These are phyloP conservation scores for Tubosaeta sp. DNA, from an alignment of 768 basidiomycete species.

Conservation along the genomic window DNA sequence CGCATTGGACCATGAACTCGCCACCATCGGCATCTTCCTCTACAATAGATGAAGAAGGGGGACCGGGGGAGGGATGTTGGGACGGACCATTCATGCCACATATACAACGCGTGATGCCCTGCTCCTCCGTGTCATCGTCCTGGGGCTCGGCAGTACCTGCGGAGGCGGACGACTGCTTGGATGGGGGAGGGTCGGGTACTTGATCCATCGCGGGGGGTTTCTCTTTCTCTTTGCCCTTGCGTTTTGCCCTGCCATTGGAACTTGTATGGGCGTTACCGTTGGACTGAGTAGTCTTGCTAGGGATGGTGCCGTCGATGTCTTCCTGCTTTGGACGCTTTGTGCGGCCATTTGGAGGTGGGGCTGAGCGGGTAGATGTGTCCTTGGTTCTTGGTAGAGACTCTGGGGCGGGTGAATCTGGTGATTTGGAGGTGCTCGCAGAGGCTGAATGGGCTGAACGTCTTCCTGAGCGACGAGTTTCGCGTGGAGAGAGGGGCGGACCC, in stretches of 20 bases:
- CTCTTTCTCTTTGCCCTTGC: conserved; percentile 66
- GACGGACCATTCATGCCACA: conserved; percentile 76
- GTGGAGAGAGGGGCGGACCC: conserved; percentile 74
- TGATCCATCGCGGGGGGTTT: conserved; percentile 35
- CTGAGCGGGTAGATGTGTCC: conserved; percentile 36
- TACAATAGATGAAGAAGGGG: conserved; percentile 27
- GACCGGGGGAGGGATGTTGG: conserved; percentile 5
- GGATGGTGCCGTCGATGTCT: conserved; percentile 58
- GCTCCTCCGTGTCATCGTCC: conserved; percentile 47
- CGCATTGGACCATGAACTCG: conserved; percentile 97
- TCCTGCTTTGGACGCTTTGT: conserved; percentile 71
- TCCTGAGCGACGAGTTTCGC: conserved; percentile 75
- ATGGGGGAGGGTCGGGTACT: conserved; percentile 24
- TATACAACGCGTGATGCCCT: conserved; percentile 73
- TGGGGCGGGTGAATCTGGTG: conserved; percentile 64
- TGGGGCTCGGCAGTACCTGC: conserved; percentile 35
- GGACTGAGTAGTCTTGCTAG: conserved; percentile 40
- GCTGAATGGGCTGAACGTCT: conserved; percentile 65
- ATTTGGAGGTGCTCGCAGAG: conserved; percentile 67
- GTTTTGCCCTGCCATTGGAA: conserved; percentile 46
- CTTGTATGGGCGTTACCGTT: conserved; percentile 31
- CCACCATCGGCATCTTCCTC: conserved; percentile 81
- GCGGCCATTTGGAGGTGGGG: conserved; percentile 34
- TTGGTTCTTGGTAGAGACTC: conserved; percentile 42
- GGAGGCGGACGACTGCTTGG: conserved; percentile 27